These are phyloP conservation scores for Protomyces inundatus DNA, from an alignment of 1,139 yeast genomes.

Conservation along the genomic window DNA sequence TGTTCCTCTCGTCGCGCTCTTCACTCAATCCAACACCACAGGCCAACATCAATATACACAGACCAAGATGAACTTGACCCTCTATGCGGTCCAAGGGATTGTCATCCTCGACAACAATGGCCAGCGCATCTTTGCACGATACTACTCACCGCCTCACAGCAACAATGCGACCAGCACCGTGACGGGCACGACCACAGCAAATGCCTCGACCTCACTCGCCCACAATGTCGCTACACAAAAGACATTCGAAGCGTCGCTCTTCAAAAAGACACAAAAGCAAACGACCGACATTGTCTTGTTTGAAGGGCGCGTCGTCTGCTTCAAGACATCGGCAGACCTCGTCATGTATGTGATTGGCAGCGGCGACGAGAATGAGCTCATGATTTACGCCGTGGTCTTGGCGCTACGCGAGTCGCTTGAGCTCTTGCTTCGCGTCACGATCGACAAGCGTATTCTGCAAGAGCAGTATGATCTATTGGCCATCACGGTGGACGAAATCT, in stretches of 20 bases:
- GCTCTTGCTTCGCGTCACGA: conserved; percentile 49
- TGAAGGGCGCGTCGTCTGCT: conserved; percentile 72
- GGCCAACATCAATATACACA: not conserved
- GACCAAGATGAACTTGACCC: conserved; percentile 42
- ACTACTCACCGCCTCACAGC: conserved; percentile 62
- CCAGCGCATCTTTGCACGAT: conserved; percentile 73
- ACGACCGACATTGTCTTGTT: conserved; percentile 74
- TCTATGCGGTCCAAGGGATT: conserved; percentile 41
- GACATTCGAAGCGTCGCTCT: conserved; percentile 69
- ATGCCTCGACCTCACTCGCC: conserved; percentile 33
- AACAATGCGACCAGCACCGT: conserved; percentile 5
- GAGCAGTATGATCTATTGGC: conserved; percentile 83
- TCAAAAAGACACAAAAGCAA: conserved; percentile 69
- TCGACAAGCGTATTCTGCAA: conserved; percentile 72
- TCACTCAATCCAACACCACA: too few species aligned
- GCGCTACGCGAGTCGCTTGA: conserved; percentile 79
- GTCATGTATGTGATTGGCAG: conserved; percentile 65
- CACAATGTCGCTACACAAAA: conserved; percentile 49
- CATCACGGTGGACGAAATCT: conserved; percentile 82
- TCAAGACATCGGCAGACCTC: conserved; percentile 75
- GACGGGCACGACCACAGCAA: conserved; percentile 32
- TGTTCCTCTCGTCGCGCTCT: too few species aligned
- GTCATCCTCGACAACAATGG: conserved; percentile 79
- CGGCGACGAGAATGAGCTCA: conserved; percentile 76
- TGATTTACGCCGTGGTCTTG: conserved; percentile 69